Base-by-base conservation (phyloP, 108 stramenopile genomes). In the Fistulifera solaris region DNA sequence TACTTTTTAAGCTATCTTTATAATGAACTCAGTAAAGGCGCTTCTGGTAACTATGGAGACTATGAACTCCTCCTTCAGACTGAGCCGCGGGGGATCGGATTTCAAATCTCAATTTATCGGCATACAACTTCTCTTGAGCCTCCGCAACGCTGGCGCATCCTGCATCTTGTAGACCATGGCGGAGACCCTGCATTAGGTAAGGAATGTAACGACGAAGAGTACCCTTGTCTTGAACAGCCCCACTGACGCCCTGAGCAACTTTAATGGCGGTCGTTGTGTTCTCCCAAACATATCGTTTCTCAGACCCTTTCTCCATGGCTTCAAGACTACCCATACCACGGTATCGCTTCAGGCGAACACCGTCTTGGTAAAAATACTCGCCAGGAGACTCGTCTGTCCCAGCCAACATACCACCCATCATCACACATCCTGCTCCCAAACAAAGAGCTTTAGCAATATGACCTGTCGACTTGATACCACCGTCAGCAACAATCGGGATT, bases 361-460 rank as follows among this genome's bases (percentile, higher is more conserved):
- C 99, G 62, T 98, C 97, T 77, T 98, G 96, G 71, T 93, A 98
- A 71, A 94, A 99, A 66, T 98, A 99, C 57, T 98, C 95, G 23
- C 99, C 99, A 22, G 99, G 99, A 46, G 97, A 87, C 71, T 99
- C 99, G 60, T 98, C 99, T 7, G 98, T 99, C 18, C 99, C 99
- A 19, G 99, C 99, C 52, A 99, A 86, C 97, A 99, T 95, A 47
- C 89, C 84, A 24, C 99, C 99, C 96, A 98, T 99, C 99, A 99
- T 99, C 40, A 98, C 97, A 50, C 93, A 94, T 31, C 93, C 91
- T 24, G 99, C 99, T n/a, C 99, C 99, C 27, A 95, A 71, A 27
- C 77, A 63, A n/a, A 99, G 76, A 0, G 99, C 99, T 76, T 99
- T 99, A 25, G 93, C 96, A 54, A 96, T 97, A 62, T 98, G 97